These are phyloP conservation scores for Peribolospora kevripleyi DNA, from an alignment of 768 basidiomycete species.

Conservation along the genomic window DNA sequence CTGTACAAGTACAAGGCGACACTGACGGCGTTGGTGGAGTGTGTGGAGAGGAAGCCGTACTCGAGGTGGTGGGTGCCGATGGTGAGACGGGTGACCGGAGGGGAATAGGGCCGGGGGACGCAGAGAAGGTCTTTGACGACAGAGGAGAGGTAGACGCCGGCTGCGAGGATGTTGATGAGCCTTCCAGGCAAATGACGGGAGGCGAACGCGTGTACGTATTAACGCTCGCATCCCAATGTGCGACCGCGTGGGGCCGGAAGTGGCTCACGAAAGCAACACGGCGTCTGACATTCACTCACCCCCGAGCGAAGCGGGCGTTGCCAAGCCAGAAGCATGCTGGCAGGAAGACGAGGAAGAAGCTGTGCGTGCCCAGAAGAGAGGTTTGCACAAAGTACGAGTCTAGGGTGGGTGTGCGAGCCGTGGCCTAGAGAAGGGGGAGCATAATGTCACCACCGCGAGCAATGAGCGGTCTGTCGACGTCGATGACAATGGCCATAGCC, in stretches of 20 bases:
- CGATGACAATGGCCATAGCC: too few relatives aligned
- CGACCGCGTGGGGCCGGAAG: too few relatives aligned
- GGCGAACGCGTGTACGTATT: neutral
- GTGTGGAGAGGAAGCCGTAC: slow-evolving; percentile 89
- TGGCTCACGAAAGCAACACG: neutral
- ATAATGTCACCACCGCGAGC: too few relatives aligned
- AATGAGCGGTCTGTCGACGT: too few relatives aligned
- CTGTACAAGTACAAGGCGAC: slow-evolving; percentile 53
- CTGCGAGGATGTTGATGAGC: slow-evolving; percentile 9
- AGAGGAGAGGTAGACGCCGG: slow-evolving; percentile 57
- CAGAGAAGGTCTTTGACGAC: slow-evolving; percentile 66
- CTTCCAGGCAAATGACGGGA: neutral
- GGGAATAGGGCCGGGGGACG: slow-evolving; percentile 67
- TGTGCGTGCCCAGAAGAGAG: slow-evolving; percentile 57
- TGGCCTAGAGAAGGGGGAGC: slow-evolving; percentile 18
- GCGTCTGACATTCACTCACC: slow-evolving; percentile 28
- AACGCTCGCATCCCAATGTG: neutral
- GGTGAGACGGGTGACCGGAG: slow-evolving; percentile 49
- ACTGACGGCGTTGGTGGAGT: slow-evolving; percentile 72
- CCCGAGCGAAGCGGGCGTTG: slow-evolving; percentile 39
- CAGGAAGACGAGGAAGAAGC: slow-evolving; percentile 77
- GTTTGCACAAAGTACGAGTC: slow-evolving; percentile 67
- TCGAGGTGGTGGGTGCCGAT: slow-evolving; percentile 23
- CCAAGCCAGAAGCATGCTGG: slow-evolving; percentile 82
- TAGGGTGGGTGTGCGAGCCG: slow-evolving; percentile 38